Percentiles rank a stretch among this genome's conserved stretches.
phyloP scores from a whole-genome alignment of 129 eudicot genomes.

The Cynara cardunculus region DNA sequence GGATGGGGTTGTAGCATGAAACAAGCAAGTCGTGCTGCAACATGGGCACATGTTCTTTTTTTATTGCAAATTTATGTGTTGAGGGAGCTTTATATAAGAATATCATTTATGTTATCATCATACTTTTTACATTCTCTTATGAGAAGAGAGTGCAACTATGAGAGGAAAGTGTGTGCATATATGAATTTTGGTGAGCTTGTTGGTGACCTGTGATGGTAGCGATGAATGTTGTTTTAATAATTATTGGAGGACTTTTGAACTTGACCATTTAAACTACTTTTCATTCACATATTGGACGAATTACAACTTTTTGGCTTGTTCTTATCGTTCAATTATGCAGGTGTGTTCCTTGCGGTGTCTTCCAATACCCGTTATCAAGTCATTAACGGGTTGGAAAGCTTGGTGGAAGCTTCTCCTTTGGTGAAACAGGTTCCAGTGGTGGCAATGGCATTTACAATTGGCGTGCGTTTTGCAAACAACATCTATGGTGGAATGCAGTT shows the following conservation, averaged over 20 bases:
- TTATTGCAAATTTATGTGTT: too few species aligned
- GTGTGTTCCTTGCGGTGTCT: conserved; percentile 87
- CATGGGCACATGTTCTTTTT: too few species aligned
- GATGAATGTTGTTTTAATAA: background rate
- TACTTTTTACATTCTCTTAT: background rate
- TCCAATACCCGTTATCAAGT: conserved; percentile 93
- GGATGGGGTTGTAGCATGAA: background rate
- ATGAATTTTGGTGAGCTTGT: background rate
- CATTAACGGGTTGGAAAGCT: conserved; percentile 71
- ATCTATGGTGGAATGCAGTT: conserved; percentile 98
- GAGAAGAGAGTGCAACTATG: background rate
- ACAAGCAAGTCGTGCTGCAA: too few species aligned
- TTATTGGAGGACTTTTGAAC: background rate
- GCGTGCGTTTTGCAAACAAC: conserved; percentile 91
- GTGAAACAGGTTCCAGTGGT: conserved; percentile 74
- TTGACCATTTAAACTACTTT: background rate
- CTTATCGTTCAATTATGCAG: conserved; percentile 30
- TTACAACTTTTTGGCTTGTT: background rate
- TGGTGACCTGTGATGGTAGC: background rate
- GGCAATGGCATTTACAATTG: conserved; percentile 93
- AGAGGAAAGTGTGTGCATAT: background rate
- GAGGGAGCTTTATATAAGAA: background rate
- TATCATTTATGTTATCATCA: background rate
- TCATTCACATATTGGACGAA: background rate
- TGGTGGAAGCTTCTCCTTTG: conserved; percentile 77